Evolutionary conservation across 768 basidiomycete genomes (phyloP).

Genomic region (Epithele typhae): DNA sequence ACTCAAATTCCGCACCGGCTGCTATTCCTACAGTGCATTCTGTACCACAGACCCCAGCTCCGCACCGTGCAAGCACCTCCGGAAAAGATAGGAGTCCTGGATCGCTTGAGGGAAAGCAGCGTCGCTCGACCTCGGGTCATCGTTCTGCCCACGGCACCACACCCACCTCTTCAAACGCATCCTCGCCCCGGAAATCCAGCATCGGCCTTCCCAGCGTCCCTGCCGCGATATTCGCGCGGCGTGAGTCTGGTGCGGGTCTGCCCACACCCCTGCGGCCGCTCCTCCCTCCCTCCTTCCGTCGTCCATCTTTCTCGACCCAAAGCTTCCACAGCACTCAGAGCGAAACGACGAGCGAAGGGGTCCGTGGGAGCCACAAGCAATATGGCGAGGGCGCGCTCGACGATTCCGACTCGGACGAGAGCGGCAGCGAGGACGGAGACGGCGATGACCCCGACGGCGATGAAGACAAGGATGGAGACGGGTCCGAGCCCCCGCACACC

Average conservation of each 20-base stretch:
- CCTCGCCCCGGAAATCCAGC: slow-evolving; percentile 19
- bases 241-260: slow-evolving; percentile 13
- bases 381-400: slow-evolving; percentile 76
- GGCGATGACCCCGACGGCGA: neutral
- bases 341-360: slow-evolving; percentile 30
- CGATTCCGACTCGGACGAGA: slow-evolving; percentile 66
- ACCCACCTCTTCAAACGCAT: slow-evolving; percentile 21
- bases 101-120: slow-evolving; percentile 12
- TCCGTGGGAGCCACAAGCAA: slow-evolving; percentile 44
- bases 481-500: neutral
- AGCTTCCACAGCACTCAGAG: slow-evolving; percentile 30
- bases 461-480: neutral
- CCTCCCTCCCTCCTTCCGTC: slow-evolving; percentile 31
- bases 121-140: slow-evolving; percentile 14
- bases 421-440: slow-evolving; percentile 16
- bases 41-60: slow-evolving; percentile 20
- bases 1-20: slow-evolving; percentile 41
- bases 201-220: slow-evolving; percentile 17
- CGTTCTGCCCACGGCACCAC: slow-evolving; percentile 19
- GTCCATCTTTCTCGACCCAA: slow-evolving; percentile 37
- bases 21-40: slow-evolving; percentile 28
- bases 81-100: slow-evolving; percentile 17
- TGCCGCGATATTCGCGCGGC: slow-evolving; percentile 17
- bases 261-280: slow-evolving; percentile 18
- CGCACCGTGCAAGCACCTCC: slow-evolving; percentile 10